These are phyloP conservation scores for Cubamyces lactineus DNA, from an alignment of 768 basidiomycete species.

Conservation along the genomic window DNA sequence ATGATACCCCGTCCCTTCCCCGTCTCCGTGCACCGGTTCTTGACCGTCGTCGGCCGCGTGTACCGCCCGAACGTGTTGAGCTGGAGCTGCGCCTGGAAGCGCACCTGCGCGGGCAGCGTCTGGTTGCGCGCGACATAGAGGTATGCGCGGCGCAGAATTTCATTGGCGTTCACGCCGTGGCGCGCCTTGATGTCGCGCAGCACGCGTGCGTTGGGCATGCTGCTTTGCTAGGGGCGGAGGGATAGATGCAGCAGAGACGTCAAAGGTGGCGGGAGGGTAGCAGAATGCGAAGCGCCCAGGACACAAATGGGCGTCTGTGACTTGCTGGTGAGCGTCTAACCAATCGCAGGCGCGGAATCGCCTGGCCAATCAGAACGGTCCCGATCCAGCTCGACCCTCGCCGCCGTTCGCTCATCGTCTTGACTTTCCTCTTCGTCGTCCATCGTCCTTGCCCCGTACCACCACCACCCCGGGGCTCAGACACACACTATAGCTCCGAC, in stretches of 20 bases:
- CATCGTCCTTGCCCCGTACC: constrained; percentile 5
- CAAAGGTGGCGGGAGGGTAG: background rate
- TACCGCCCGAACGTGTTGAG: constrained; percentile 85
- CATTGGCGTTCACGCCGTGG: constrained; percentile 68
- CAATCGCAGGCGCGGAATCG: constrained; percentile 1
- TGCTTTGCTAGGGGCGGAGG: background rate
- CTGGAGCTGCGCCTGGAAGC: constrained; percentile 93
- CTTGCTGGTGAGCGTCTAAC: constrained; percentile 1
- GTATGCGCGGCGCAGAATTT: constrained; percentile 86
- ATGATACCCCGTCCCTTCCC: constrained; percentile 89
- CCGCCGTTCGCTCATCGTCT: constrained; percentile 3
- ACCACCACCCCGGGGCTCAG: constrained; percentile 13
- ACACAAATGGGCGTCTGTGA: background rate
- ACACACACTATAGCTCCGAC: background rate
- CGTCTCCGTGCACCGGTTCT: constrained; percentile 85
- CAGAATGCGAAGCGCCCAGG: background rate
- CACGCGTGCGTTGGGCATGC: constrained; percentile 51
- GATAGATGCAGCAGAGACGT: too few species aligned
- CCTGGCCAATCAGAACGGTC: constrained; percentile 17
- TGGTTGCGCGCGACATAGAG: constrained; percentile 93
- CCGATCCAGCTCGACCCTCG: constrained; percentile 24
- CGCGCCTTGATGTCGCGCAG: constrained; percentile 82
- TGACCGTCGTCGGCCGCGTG: constrained; percentile 84
- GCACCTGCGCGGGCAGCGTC: constrained; percentile 82
- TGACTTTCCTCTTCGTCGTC: constrained; percentile 6